phyloP scores from a whole-genome alignment of 192 early-diverging fungal species.

The Phycomyces blakesleeanus region DNA sequence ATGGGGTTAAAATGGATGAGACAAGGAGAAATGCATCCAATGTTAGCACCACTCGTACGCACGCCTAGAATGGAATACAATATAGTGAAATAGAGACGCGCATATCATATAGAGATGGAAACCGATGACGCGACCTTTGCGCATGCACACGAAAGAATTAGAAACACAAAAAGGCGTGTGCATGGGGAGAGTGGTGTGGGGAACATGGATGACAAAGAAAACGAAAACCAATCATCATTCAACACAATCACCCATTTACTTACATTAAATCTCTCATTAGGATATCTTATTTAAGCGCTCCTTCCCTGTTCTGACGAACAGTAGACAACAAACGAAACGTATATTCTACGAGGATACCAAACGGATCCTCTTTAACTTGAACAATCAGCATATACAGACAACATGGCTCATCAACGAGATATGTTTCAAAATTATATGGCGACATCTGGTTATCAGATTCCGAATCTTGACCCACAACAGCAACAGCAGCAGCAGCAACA shows the following conservation, averaged over 20 bases:
- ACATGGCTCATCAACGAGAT: neutral
- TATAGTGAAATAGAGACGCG: neutral
- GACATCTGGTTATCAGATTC: slow-evolving; percentile 1
- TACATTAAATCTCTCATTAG: too few species aligned
- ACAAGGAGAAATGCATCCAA: too few species aligned
- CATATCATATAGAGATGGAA: neutral
- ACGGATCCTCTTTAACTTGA: neutral
- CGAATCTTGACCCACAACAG: neutral
- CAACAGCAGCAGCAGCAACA: neutral
- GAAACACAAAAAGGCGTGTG: neutral
- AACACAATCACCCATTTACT: too few species aligned
- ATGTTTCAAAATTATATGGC: neutral
- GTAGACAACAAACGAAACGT: slow-evolving; percentile 3
- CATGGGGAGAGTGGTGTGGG: too few species aligned
- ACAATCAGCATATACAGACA: neutral
- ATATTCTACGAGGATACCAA: neutral
- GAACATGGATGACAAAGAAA: too few species aligned
- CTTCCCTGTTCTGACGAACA: neutral
- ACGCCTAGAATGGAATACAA: neutral
- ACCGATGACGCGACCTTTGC: neutral
- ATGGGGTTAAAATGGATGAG: neutral
- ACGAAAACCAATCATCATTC: too few species aligned
- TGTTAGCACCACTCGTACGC: too few species aligned
- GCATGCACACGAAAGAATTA: neutral
- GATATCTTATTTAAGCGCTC: too few species aligned